Conservation (phyloP, 2,329 filamentous ascomycete species). For the Fusarium nelsonii region DNA sequence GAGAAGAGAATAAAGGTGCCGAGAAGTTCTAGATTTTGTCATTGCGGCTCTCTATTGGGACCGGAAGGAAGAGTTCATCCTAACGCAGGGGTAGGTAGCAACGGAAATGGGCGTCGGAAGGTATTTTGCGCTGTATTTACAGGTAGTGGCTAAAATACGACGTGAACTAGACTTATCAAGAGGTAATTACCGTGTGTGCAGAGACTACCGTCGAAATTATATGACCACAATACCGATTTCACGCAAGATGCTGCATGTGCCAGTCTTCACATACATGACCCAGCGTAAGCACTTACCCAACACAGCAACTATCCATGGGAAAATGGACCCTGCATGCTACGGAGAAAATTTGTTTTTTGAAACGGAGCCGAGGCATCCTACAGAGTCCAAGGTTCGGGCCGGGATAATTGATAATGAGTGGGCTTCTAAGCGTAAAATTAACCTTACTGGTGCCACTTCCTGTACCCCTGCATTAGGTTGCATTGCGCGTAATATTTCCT, state of each 20-base stretch:
- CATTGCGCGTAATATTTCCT: not conserved
- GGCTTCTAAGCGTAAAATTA: conserved; percentile 5
- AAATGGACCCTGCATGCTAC: too few species aligned
- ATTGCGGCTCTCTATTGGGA: not conserved
- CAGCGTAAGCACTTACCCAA: too few species aligned
- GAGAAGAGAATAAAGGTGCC: not conserved
- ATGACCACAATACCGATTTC: too few species aligned
- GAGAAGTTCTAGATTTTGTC: not conserved
- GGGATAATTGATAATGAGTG: not conserved
- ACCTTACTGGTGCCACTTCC: not conserved
- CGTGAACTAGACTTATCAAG: not conserved
- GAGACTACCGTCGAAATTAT: too few species aligned
- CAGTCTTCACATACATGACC: too few species aligned
- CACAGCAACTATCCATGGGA: too few species aligned
- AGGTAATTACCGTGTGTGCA: conserved; percentile 4
- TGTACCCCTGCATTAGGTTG: conserved; percentile 1
- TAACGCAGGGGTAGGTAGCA: not conserved
- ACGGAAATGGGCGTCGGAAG: not conserved
- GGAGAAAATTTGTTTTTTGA: not conserved
- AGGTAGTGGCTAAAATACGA: not conserved
- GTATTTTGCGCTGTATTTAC: too few species aligned
- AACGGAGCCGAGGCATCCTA: not conserved
- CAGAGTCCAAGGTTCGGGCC: too few species aligned
- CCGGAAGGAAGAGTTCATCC: too few species aligned
- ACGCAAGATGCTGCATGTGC: too few species aligned